phyloP scores from a whole-genome alignment of 2,329 filamentous ascomycete species.

The Botrytis squamosa region DNA sequence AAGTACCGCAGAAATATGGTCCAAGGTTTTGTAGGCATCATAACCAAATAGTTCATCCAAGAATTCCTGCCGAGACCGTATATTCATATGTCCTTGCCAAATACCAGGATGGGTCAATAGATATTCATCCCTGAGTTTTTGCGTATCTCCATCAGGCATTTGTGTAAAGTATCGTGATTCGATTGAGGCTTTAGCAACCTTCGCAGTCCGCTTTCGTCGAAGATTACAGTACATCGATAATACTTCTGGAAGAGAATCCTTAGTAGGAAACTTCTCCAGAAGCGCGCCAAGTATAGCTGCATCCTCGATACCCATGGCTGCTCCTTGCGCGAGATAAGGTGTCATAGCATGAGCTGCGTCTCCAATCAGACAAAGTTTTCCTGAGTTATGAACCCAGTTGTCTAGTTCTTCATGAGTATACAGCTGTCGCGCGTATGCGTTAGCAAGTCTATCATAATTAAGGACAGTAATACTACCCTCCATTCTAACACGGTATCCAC shows the following conservation, averaged over 20 bases:
- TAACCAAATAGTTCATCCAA: slow-evolving; percentile 25
- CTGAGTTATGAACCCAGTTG: slow-evolving; percentile 24
- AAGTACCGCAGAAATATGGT: neutral
- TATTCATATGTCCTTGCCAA: slow-evolving; percentile 25
- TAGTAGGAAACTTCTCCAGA: slow-evolving; percentile 21
- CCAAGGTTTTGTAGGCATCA: slow-evolving; percentile 25
- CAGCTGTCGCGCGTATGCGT: neutral
- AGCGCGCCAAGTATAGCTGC: slow-evolving; percentile 26
- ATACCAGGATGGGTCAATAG: slow-evolving; percentile 27
- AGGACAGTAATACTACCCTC: neutral
- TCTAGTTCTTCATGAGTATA: neutral
- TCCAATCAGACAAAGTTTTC: slow-evolving; percentile 43
- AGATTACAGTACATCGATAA: slow-evolving; percentile 13
- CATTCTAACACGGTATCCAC: slow-evolving; percentile 5
- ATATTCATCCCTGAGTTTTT: slow-evolving; percentile 27
- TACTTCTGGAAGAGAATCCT: slow-evolving; percentile 6
- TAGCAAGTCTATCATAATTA: neutral
- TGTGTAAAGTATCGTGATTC: slow-evolving; percentile 29
- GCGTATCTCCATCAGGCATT: slow-evolving; percentile 25
- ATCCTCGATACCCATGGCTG: slow-evolving; percentile 25
- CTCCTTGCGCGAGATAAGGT: slow-evolving; percentile 44
- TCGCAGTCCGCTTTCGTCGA: slow-evolving; percentile 24
- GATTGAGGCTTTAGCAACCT: slow-evolving; percentile 26
- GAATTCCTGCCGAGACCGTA: slow-evolving; percentile 24
- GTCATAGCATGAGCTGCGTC: slow-evolving; percentile 48